These are phyloP conservation scores for Tylopilus sp. DNA, from an alignment of 1,284 basidiomycete genomes.

Conservation along the genomic window DNA sequence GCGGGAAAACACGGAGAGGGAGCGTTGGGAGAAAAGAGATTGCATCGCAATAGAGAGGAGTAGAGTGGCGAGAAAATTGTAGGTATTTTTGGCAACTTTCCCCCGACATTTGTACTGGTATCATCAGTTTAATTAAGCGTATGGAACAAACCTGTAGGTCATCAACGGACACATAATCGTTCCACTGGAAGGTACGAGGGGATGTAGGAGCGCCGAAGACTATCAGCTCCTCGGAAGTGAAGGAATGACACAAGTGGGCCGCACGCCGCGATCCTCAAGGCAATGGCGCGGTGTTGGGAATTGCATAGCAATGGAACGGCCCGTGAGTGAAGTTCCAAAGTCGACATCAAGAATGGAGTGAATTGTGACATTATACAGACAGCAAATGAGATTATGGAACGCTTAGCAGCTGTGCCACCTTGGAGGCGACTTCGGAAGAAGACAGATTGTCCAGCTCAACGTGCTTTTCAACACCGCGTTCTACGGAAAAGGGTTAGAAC, in stretches of 20 bases:
- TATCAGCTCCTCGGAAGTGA: conserved; percentile 17
- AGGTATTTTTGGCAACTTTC: neutral
- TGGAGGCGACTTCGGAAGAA: conserved; percentile 75
- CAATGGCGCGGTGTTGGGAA: conserved; percentile 26
- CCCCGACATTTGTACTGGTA: neutral
- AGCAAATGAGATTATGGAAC: conserved; percentile 25
- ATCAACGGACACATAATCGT: conserved; percentile 1
- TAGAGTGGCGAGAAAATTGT: neutral
- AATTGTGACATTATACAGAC: conserved; percentile 19
- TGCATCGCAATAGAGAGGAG: neutral
- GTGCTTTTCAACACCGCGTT: conserved; percentile 83
- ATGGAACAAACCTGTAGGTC: neutral
- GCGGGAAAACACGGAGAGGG: conserved; percentile 64
- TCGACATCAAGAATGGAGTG: conserved; percentile 1
- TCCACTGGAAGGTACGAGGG: conserved; percentile 2
- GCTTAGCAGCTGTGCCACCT: conserved; percentile 71
- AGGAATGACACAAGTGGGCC: conserved; percentile 28
- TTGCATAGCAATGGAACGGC: conserved; percentile 6
- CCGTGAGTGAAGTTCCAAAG: neutral
- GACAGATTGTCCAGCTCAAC: conserved; percentile 85
- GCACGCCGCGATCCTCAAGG: conserved; percentile 32
- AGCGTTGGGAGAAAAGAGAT: conserved; percentile 44
- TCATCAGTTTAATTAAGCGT: neutral
- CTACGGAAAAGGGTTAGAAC: conserved; percentile 49
- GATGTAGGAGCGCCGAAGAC: conserved; percentile 4